phyloP scores from a whole-genome alignment of 257 asterid genomes.

The Paraleonurus japonicus region DNA sequence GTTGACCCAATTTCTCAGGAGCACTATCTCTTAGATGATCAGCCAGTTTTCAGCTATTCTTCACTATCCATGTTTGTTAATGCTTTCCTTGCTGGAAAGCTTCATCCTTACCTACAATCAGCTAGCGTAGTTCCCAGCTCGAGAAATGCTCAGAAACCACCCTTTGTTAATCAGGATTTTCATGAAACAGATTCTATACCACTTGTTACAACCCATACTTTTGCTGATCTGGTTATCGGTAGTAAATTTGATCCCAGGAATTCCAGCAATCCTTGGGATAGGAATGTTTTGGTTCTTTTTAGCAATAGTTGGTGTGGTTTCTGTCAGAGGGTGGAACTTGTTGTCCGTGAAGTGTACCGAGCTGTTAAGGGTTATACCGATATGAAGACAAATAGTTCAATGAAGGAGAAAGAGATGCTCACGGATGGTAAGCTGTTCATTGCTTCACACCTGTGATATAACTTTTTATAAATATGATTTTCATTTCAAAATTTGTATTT shows the following conservation, averaged over 20 bases:
- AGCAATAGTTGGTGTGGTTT: conserved; percentile 92
- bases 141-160: conserved; percentile 65
- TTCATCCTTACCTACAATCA: conserved; percentile 69
- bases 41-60: conserved; percentile 43
- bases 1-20: conserved; percentile 60
- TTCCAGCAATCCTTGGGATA: conserved; percentile 45
- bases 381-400: conserved; percentile 41
- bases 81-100: conserved; percentile 61
- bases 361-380: conserved; percentile 56
- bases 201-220: conserved; percentile 54
- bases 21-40: conserved; percentile 61
- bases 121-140: conserved; percentile 43
- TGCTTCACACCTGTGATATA: conserved; percentile 21
- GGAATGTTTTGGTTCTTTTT: conserved; percentile 74
- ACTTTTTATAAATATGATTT: neutral
- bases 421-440: conserved; percentile 47
- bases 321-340: conserved; percentile 93
- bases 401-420: conserved; percentile 41
- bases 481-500: neutral
- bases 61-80: conserved; percentile 54
- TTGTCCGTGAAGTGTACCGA: conserved; percentile 89
- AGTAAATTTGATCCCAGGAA: conserved; percentile 49
- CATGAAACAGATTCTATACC: conserved; percentile 85
- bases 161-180: conserved; percentile 90
- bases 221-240: conserved; percentile 65